Conservation (phyloP, 169 alveolate species). For the Neospora caninum region DNA sequence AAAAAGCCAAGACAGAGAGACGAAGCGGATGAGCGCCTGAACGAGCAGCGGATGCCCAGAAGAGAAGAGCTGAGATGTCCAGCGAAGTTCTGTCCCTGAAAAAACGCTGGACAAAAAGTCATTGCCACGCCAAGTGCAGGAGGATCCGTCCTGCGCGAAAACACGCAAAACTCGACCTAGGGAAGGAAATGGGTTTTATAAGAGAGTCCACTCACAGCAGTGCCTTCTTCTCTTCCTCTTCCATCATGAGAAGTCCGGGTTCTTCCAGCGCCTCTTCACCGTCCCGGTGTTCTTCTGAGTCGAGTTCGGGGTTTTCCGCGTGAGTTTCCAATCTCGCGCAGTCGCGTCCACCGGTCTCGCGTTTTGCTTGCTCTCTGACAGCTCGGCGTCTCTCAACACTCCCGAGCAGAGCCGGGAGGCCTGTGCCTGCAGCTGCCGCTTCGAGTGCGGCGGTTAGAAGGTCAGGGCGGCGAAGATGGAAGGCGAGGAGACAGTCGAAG, state of each 20-base stretch:
- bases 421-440: neutral
- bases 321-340: too few relatives aligned
- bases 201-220: neutral
- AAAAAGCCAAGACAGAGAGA: too few relatives aligned
- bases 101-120: too few relatives aligned
- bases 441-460: neutral
- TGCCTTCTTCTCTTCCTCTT: neutral
- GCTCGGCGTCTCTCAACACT: neutral
- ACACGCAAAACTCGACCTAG: too few relatives aligned
- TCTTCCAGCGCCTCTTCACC: too few relatives aligned
- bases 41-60: too few relatives aligned
- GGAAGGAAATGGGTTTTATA: too few relatives aligned
- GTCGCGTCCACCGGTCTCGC: neutral
- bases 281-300: neutral
- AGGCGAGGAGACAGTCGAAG: neutral
- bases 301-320: neutral
- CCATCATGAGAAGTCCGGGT: neutral
- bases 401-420: neutral
- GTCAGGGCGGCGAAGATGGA: neutral
- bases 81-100: too few relatives aligned
- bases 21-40: too few relatives aligned
- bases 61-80: too few relatives aligned
- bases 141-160: too few relatives aligned
- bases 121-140: too few relatives aligned
- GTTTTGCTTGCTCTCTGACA: neutral